phyloP scores from a whole-genome alignment of 2,329 filamentous ascomycete species.

The Pseudophaeomoniella oleicola region DNA sequence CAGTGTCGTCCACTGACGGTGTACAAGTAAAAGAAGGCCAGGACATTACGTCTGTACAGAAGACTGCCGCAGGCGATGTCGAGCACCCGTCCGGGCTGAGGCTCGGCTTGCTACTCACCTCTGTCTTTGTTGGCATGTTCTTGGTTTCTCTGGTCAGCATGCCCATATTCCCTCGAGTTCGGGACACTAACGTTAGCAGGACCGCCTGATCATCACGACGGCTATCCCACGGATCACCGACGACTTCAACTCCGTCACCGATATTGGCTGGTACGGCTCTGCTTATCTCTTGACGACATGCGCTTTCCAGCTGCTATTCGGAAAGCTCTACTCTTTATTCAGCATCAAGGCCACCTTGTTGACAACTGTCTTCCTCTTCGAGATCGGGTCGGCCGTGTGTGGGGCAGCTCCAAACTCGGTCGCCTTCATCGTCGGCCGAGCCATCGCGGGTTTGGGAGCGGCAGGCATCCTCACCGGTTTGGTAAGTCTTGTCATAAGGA shows the following conservation, averaged over 20 bases:
- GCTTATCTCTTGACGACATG: slow-evolving; percentile 28
- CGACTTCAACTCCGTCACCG: slow-evolving; percentile 29
- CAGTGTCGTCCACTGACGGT: no score
- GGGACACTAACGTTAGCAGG: slow-evolving; percentile 9
- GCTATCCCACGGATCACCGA: slow-evolving; percentile 34
- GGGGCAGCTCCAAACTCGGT: slow-evolving; percentile 22
- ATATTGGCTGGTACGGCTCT: slow-evolving; percentile 35
- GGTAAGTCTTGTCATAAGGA: no score
- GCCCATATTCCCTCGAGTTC: not conserved
- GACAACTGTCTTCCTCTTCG: slow-evolving; percentile 23
- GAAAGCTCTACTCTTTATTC: slow-evolving; percentile 28
- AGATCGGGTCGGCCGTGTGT: slow-evolving; percentile 25
- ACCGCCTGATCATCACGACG: slow-evolving; percentile 25
- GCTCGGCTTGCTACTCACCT: slow-evolving; percentile 3
- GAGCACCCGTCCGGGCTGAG: slow-evolving; percentile 2
- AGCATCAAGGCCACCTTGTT: slow-evolving; percentile 28
- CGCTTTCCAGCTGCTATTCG: slow-evolving; percentile 26
- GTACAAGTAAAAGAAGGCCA: no score
- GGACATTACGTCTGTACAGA: no score
- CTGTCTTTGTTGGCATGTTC: slow-evolving; percentile 1
- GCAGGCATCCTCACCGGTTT: slow-evolving; percentile 25
- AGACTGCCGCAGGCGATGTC: no score
- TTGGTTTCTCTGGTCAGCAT: not conserved
- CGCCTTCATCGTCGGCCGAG: slow-evolving; percentile 24
- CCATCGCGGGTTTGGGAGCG: slow-evolving; percentile 24